Evolutionary conservation across 1,284 basidiomycete species (phyloP), one percentile per base, ranked within the genome.

Genomic region (Cryptococcus depauperatus): DNA sequence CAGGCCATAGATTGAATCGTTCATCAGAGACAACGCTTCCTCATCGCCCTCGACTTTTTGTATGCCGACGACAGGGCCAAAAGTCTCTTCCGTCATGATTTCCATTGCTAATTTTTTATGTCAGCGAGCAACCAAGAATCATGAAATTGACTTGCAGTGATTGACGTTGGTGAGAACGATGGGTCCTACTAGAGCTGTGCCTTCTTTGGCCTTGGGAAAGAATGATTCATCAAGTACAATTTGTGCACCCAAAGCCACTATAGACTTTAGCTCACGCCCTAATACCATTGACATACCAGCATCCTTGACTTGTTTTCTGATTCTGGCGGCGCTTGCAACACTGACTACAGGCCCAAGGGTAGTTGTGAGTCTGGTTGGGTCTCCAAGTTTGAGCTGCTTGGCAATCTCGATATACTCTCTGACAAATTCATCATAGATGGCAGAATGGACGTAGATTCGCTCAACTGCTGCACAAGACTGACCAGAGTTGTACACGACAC

Each of bases 401-500:
- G 83, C 81, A 16, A 83, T 66, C 2, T 82, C 79, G 7, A 81
- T 85, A 50, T 82, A 85, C 59, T 79, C 76, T n/a, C 76, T 62
- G 7, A 96, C 81, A 55, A 97, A 95, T 3, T 74, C 64, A 52
- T 91, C 86, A 61, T 82, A 92, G 13, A 93, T 69, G 0, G 77
- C 75, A 55, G 88, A 81, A 59, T 96, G 88, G 10, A 95, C 91
- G 66, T 96, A 97, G 44, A 97, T 90, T 22, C 92, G 79, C 82
- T 96, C 74, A 19, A 70, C 58, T 23, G 59, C 59, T 39, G 64
- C 70, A 27, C 56, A 86, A 79, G 53, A 93, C 75, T 96, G 91
- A 1, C 91, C 92, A 13, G 90, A 90, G 70, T 96, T 96, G 77
- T 90, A 97, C 73, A 92, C 82, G 23, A 88, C 84, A n/a, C n/a